phyloP scores from a whole-genome alignment of 805 yeast species.

The Metschnikowia reukaufii region DNA sequence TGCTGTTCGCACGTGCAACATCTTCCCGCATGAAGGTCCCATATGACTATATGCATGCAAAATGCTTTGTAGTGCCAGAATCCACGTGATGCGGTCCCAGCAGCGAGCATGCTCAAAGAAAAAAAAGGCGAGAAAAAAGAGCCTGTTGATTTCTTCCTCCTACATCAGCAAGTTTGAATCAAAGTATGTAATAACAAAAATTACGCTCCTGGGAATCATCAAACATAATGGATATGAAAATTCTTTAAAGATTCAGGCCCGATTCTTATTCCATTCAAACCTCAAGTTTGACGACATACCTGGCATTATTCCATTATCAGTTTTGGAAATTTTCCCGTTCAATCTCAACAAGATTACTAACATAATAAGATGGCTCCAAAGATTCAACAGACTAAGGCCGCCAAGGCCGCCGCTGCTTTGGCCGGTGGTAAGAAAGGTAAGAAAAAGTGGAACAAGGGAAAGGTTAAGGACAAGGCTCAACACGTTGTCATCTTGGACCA shows the following conservation, averaged over 20 bases:
- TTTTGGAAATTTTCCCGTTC: too few species aligned
- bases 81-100: conserved; percentile 13
- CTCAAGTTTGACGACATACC: too few species aligned
- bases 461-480: conserved; percentile 99
- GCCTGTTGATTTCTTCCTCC: conserved; percentile 14
- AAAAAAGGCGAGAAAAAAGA: conserved; percentile 16
- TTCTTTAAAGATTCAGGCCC: too few species aligned
- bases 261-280: too few species aligned
- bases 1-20: not conserved
- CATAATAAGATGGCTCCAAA: conserved; percentile 83
- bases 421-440: conserved; percentile 99
- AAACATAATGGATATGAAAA: too few species aligned
- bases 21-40: conserved; percentile 1
- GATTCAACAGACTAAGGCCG: conserved; percentile 98
- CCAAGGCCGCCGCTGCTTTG: conserved; percentile 99
- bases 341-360: too few species aligned
- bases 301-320: too few species aligned
- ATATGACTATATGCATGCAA: not conserved
- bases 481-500: conserved; percentile 97
- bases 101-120: conserved; percentile 7
- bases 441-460: conserved; percentile 99
- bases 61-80: not conserved
- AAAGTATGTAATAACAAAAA: conserved; percentile 25
- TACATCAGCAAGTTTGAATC: conserved; percentile 29
- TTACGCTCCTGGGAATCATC: not conserved